Percentiles rank a stretch among this genome's conserved stretches.
Conservation (phyloP, 2,329 filamentous ascomycete species). For the Cordyceps militaris region DNA sequence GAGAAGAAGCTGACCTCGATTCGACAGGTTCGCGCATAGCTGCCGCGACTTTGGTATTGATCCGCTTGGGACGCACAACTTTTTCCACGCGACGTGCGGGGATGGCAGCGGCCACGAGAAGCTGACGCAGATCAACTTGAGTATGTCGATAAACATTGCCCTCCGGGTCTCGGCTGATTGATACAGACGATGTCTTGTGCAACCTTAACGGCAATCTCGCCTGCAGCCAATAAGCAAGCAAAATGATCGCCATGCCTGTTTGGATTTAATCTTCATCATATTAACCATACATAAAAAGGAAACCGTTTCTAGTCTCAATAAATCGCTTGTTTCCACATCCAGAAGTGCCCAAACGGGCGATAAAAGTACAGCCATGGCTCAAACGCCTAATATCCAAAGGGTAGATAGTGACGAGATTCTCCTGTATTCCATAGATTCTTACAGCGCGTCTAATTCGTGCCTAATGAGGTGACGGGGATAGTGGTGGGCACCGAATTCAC, state of each 20-base stretch:
- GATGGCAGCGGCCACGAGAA: neutral
- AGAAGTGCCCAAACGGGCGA: constrained; percentile 1
- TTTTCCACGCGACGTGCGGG: neutral
- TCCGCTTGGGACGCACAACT: neutral
- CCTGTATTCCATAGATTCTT: neutral
- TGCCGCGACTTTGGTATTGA: constrained; percentile 7
- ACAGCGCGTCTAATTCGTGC: neutral
- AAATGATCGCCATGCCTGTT: neutral
- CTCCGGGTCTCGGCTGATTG: neutral
- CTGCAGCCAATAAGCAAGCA: neutral
- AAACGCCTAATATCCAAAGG: constrained; percentile 3
- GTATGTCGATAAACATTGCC: neutral
- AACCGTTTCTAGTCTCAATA: neutral
- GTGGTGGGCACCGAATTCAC: constrained; percentile 4
- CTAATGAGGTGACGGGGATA: neutral
- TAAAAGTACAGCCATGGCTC: neutral
- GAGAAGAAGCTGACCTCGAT: neutral
- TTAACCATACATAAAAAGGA: neutral
- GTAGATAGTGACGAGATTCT: neutral
- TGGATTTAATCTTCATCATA: neutral
- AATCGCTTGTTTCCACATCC: constrained; percentile 11
- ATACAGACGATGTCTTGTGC: neutral
- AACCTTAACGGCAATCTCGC: constrained; percentile 2
- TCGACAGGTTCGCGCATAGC: neutral
- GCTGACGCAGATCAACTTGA: neutral